Evolutionary conservation across 73 alveolate species (phyloP).

Genomic region (Stentor coeruleus): DNA sequence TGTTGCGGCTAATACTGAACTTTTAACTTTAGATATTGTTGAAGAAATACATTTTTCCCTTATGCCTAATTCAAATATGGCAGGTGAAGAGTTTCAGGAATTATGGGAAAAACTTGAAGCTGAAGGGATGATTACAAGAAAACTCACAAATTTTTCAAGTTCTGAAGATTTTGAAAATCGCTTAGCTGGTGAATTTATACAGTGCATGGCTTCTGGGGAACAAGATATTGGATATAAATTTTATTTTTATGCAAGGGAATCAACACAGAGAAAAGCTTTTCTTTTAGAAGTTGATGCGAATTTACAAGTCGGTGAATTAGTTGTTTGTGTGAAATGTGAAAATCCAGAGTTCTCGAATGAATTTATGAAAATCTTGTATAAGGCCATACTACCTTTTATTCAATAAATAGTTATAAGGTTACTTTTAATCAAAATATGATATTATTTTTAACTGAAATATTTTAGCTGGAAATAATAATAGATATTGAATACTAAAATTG

Average conservation of each 20-base stretch:
- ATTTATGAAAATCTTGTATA: neutral
- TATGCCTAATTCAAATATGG: neutral
- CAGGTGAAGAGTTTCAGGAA: conserved; percentile 17
- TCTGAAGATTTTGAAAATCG: conserved; percentile 33
- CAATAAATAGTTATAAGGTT: too few species aligned
- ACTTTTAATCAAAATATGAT: too few species aligned
- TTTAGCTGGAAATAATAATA: too few species aligned
- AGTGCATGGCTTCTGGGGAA: conserved; percentile 57
- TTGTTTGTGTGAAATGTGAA: conserved; percentile 7
- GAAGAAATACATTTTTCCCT: neutral
- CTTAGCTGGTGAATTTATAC: conserved; percentile 31
- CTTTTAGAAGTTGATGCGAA: conserved; percentile 33
- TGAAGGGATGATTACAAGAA: neutral
- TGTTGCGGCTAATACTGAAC: neutral
- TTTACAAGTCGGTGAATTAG: conserved; percentile 24
- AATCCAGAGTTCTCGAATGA: neutral
- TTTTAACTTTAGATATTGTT: neutral
- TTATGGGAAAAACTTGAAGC: conserved; percentile 7
- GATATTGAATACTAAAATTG: too few species aligned
- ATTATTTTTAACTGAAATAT: too few species aligned
- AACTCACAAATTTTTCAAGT: neutral
- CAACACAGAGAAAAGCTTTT: conserved; percentile 42
- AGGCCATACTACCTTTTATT: too few species aligned
- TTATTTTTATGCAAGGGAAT: conserved; percentile 38
- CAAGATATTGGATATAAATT: conserved; percentile 42